These are phyloP conservation scores for Parasarocladium wereldwijsianum DNA, from an alignment of 2,329 filamentous ascomycete species.

Conservation along the genomic window DNA sequence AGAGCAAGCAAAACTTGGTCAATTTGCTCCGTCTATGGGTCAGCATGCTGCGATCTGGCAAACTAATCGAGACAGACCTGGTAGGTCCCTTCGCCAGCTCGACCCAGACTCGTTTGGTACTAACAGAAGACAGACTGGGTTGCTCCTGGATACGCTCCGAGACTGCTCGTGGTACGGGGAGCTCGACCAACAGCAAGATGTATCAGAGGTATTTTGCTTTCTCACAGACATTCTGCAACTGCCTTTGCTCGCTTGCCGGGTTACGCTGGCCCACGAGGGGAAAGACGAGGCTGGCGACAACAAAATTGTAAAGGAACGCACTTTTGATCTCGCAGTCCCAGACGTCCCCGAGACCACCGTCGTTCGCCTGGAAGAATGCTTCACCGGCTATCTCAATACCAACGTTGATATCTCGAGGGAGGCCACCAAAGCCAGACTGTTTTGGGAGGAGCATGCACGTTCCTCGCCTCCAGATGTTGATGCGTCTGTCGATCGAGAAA, in stretches of 20 bases:
- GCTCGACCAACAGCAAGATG: slow-evolving; percentile 74
- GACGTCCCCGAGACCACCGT: slow-evolving; percentile 53
- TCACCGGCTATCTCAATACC: slow-evolving; percentile 93
- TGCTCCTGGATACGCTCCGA: slow-evolving; percentile 68
- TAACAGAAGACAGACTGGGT: slow-evolving; percentile 45
- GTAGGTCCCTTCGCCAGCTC: slow-evolving; percentile 28
- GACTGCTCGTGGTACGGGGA: slow-evolving; percentile 77
- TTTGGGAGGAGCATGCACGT: too few relatives aligned
- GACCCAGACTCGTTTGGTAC: slow-evolving; percentile 1
- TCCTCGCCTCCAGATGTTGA: too few relatives aligned
- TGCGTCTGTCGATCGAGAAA: too few relatives aligned
- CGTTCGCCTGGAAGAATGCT: slow-evolving; percentile 75
- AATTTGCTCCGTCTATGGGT: slow-evolving; percentile 78
- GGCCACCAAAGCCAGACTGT: too few relatives aligned
- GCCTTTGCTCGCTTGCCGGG: slow-evolving; percentile 77
- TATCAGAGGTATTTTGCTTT: slow-evolving; percentile 89
- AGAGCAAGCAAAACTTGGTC: slow-evolving; percentile 57
- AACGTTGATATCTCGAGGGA: slow-evolving; percentile 78
- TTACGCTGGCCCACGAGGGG: slow-evolving; percentile 88
- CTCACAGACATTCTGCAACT: slow-evolving; percentile 82
- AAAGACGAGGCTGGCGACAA: slow-evolving; percentile 79
- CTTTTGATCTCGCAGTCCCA: slow-evolving; percentile 85
- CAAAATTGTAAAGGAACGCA: slow-evolving; percentile 81
- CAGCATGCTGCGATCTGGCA: slow-evolving; percentile 75
- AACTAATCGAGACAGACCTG: slow-evolving; percentile 72